Base-by-base conservation (phyloP, 1,284 basidiomycete species). In the Xerocomus cyaneibrunnescens region DNA sequence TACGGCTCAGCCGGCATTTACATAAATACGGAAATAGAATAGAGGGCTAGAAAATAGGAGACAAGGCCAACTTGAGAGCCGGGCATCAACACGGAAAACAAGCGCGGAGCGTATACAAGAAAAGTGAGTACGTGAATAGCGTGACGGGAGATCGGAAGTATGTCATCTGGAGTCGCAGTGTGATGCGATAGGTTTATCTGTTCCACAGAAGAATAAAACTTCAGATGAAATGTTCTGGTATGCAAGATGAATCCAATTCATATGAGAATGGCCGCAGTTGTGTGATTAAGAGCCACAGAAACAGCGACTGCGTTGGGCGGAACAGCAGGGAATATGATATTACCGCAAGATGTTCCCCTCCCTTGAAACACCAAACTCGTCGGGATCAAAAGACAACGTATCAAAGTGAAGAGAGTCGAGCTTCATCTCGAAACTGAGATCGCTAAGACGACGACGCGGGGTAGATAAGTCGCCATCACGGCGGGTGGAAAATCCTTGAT, bases 341-440 rank as follows among this genome's bases (percentile, higher is more conserved):
- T 45, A 69, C 49, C 53, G 49, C 7, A 41, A 21, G 17, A 42
- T 6, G 39, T 47, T 45, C 5, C 46, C 50, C 35, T 54, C 59
- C 62, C 56, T 65, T 35, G 53, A 41, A 32, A 70, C 42, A 57
- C 68, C 60, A 54, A 82, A 84, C 40, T 73, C 74, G 52, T 83
- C 77, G 19, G 76, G 74, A 62, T 87, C 82, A 51, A 87, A 84
- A 48, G 81, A 83, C 38, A 87, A 57, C 1, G 76, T 73, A 55
- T 87, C 85, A 60, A 87, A 87, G 60, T 85, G 83, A 48, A 87
- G 69, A 22, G 85, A 85, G 61, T 85, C 81, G 16, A 87, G 77
- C 39, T 69, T 72, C 81, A 85, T 80, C 70, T 87, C 83, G 47
- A 82, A 68, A 53, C 75, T 76, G 55, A 69, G 55, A 45, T 81